Conservation (phyloP, 2,329 filamentous ascomycete genomes). For the Furcasterigmium sp. region DNA sequence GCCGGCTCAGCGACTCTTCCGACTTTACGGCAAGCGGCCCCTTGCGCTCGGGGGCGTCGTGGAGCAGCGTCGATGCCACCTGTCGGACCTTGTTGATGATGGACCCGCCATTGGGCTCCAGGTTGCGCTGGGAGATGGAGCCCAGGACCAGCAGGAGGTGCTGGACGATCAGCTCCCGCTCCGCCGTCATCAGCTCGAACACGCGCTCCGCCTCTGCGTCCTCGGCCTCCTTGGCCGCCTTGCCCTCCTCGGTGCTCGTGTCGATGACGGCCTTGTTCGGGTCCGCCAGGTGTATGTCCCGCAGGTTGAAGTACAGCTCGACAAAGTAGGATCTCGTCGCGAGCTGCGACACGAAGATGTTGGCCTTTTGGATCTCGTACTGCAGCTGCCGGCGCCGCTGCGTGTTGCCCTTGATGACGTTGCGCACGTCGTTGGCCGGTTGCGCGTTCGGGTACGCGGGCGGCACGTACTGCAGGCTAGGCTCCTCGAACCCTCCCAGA, state of each 20-base stretch:
- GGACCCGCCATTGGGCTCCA: slow-evolving; percentile 65
- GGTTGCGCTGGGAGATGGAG: slow-evolving; percentile 76
- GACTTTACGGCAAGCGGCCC: slow-evolving; percentile 49
- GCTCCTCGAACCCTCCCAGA: slow-evolving; percentile 22
- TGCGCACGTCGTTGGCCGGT: slow-evolving; percentile 44
- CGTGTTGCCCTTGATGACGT: slow-evolving; percentile 42
- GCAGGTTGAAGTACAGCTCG: slow-evolving; percentile 76
- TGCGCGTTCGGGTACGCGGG: slow-evolving; percentile 41
- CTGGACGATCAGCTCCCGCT: slow-evolving; percentile 77
- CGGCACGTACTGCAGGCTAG: slow-evolving; percentile 46
- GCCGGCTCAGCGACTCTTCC: slow-evolving; percentile 66
- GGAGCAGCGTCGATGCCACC: slow-evolving; percentile 74
- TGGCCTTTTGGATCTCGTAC: slow-evolving; percentile 87
- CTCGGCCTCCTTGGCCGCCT: slow-evolving; percentile 31
- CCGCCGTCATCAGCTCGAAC: slow-evolving; percentile 62
- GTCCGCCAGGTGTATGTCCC: slow-evolving; percentile 56
- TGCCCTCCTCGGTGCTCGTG: slow-evolving; percentile 28
- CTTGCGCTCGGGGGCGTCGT: slow-evolving; percentile 47
- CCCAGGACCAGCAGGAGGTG: slow-evolving; percentile 70
- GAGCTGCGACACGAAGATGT: slow-evolving; percentile 78
- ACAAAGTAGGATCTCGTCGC: slow-evolving; percentile 80
- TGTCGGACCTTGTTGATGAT: slow-evolving; percentile 80
- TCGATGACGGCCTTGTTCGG: slow-evolving; percentile 30
- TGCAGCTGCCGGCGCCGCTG: slow-evolving; percentile 55
- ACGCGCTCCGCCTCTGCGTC: slow-evolving; percentile 42